phyloP scores from a whole-genome alignment of 2,329 filamentous ascomycete species.

The Seiridium cupressi region DNA sequence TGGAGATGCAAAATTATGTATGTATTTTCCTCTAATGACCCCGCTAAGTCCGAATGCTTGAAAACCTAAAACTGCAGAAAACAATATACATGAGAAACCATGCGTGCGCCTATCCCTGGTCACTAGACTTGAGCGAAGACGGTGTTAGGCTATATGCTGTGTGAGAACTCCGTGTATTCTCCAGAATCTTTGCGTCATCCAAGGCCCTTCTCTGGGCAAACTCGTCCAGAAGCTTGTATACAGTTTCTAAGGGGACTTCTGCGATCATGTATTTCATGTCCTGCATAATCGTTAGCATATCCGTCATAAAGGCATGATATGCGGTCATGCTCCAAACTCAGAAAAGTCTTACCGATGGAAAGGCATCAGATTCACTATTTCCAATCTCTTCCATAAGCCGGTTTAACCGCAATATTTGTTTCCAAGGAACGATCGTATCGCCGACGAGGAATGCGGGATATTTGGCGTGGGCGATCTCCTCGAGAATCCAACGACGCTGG shows the following conservation, averaged over 20 bases:
- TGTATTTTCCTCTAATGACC: too few relatives aligned
- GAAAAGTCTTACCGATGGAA: background rate
- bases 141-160: too few relatives aligned
- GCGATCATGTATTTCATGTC: constrained; percentile 10
- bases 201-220: constrained; percentile 8
- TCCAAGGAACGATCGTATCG: constrained; percentile 34
- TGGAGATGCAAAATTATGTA: too few relatives aligned
- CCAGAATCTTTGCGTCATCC: background rate
- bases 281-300: background rate
- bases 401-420: constrained; percentile 31
- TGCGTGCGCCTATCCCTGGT: too few relatives aligned
- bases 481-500: constrained; percentile 34
- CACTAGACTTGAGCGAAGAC: too few relatives aligned
- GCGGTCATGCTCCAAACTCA: background rate
- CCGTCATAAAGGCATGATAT: background rate
- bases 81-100: too few relatives aligned
- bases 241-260: constrained; percentile 17
- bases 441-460: constrained; percentile 29
- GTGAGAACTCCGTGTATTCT: background rate
- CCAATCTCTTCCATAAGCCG: constrained; percentile 33
- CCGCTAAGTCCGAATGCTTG: too few relatives aligned
- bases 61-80: too few relatives aligned
- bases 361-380: background rate
- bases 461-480: constrained; percentile 31
- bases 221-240: constrained; percentile 10